Evolutionary conservation across 345 rosid genomes (phyloP), one percentile per base, ranked within the genome.

Genomic region (Atalantia buxifolia): DNA sequence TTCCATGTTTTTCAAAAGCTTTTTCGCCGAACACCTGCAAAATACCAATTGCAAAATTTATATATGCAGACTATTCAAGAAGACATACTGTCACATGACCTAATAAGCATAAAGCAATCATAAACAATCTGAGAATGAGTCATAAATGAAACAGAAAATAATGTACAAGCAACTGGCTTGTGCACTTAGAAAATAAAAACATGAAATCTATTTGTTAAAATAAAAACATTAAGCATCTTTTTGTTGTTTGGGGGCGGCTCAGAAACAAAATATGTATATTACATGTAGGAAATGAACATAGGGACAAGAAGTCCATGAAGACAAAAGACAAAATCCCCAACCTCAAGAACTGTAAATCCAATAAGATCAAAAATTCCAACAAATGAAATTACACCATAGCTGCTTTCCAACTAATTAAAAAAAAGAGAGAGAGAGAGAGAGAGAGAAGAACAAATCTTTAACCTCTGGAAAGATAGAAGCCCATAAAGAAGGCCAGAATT

Each of bases 1-100:
- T 94, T 28, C 98, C 99, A 62, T 81, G 85, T 81, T 92, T 96
- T 82, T 92, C 95, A 66, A 88, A 91, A 67, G 99, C 87, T 75
- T 96, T 96, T 73, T 92, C 98, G 57, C 99, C 95, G 79, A 96
- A 92, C 63, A 96, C 97, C 99, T 95, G 92, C 81, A 83, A 53
- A 33, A 33, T 33, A 33, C 35, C 35, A 33, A 33, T 33, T 33
- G 35, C 35, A 33, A 4, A 40, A 50, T 25, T 77, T 16, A 64
- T 64, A 60, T 71, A 30, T 16, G 38, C 10, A 48, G 62, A 66
- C 77, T 63, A 4, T 16, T 56, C 70, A 73, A 65, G 68, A 63
- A 73, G 69, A 66, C 57, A 33, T 2, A 50, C n/a, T 13, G 59
- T 35, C 48, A 28, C 30, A 64, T 45, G 66, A 33, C 62, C 68